phyloP scores from a whole-genome alignment of 306 rosid species.

The Ziziphus jujuba region DNA sequence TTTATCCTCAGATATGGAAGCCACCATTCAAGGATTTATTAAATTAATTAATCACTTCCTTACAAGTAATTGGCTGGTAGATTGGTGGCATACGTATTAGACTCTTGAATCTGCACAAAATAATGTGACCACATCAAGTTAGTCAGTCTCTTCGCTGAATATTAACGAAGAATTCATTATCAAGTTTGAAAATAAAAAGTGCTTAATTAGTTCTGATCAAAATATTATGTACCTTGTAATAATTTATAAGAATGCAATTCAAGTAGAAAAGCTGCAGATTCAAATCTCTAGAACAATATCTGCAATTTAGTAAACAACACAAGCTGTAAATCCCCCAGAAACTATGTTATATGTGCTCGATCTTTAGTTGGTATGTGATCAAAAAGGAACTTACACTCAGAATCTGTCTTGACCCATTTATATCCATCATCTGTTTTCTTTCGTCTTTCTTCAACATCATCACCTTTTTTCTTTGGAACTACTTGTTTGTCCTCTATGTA shows the following conservation, averaged over 20 bases:
- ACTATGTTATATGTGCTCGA: too few relatives aligned
- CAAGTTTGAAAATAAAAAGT: background rate
- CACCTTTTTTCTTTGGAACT: conserved; percentile 34
- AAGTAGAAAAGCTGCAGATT: conserved; percentile 17
- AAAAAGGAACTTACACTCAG: conserved; percentile 72
- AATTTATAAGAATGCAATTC: conserved; percentile 8
- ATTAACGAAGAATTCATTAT: too few relatives aligned
- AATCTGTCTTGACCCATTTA: conserved; percentile 98
- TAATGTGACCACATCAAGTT: too few relatives aligned
- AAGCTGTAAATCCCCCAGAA: background rate
- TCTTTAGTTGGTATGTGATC: too few relatives aligned
- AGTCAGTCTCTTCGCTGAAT: too few relatives aligned
- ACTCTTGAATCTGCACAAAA: too few relatives aligned
- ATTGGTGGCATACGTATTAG: too few relatives aligned
- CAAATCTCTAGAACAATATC: conserved; percentile 97
- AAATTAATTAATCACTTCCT: too few relatives aligned
- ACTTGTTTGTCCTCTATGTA: conserved; percentile 52
- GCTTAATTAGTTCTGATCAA: background rate
- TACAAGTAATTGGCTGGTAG: too few relatives aligned
- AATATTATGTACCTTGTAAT: conserved; percentile 39
- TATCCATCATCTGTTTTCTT: conserved; percentile 53
- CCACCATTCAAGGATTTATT: too few relatives aligned
- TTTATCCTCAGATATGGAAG: too few relatives aligned
- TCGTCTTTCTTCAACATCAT: conserved; percentile 22
- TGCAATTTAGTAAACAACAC: conserved; percentile 35